Evolutionary conservation across 306 rosid species (phyloP).

Genomic region (Glycine tomentella): DNA sequence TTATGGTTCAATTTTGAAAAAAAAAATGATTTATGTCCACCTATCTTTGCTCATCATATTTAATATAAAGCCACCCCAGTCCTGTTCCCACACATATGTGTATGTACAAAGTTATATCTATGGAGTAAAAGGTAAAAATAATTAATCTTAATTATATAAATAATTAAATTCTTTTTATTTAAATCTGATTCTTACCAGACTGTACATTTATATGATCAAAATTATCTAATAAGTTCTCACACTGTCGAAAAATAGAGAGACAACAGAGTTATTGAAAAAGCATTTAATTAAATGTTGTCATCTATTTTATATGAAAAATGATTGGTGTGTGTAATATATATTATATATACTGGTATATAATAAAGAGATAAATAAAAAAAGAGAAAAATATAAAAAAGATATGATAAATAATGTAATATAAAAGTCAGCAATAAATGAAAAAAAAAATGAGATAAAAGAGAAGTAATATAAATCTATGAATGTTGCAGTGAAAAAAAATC

Average conservation of each 20-base stretch:
- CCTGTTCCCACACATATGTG: not conserved
- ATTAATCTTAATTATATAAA: not conserved
- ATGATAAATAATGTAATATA: not conserved
- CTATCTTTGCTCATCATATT: not conserved
- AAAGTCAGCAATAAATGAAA: not conserved
- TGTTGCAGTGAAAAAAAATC: too few relatives aligned
- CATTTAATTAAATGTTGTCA: not conserved
- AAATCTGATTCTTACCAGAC: not conserved
- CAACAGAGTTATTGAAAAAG: not conserved
- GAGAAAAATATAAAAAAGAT: not conserved
- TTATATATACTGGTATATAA: too few relatives aligned
- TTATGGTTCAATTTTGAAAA: not conserved
- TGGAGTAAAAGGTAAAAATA: not conserved
- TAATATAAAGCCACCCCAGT: not conserved
- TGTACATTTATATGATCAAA: too few relatives aligned
- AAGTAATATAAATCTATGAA: not conserved
- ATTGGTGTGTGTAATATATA: too few relatives aligned
- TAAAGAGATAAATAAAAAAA: too few relatives aligned
- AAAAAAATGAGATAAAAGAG: not conserved
- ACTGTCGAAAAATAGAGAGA: not conserved
- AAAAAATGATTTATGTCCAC: not conserved
- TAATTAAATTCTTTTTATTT: not conserved
- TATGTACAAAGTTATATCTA: not conserved
- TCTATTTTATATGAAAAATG: not conserved
- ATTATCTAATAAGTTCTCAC: too few relatives aligned